These are phyloP conservation scores for Caloboletus inedulis DNA, from an alignment of 1,284 basidiomycete genomes.

Conservation along the genomic window DNA sequence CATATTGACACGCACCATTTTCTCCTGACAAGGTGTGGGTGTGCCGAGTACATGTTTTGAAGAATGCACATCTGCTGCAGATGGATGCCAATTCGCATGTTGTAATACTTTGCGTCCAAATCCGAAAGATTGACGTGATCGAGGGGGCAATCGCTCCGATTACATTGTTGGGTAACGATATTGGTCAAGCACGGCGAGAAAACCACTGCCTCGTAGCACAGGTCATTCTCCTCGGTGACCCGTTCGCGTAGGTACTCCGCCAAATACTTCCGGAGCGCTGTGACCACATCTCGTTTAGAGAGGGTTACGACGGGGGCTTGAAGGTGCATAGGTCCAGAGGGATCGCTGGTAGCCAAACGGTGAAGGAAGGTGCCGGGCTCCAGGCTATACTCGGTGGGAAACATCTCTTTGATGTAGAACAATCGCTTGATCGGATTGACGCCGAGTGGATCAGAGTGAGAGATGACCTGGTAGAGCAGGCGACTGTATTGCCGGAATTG, in stretches of 20 bases:
- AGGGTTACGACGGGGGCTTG: neutral
- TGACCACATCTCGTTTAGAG: slow-evolving; percentile 8
- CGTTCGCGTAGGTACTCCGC: slow-evolving; percentile 28
- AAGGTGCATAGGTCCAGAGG: neutral
- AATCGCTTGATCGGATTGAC: slow-evolving; percentile 31
- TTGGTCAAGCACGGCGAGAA: slow-evolving; percentile 43
- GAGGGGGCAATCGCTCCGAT: slow-evolving; percentile 35
- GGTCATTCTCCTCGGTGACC: slow-evolving; percentile 36
- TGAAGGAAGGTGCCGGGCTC: slow-evolving; percentile 29
- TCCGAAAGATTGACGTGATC: slow-evolving; percentile 34
- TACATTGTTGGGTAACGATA: slow-evolving; percentile 35
- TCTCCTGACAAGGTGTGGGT: slow-evolving; percentile 11
- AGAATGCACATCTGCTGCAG: slow-evolving; percentile 49
- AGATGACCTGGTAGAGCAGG: slow-evolving; percentile 33
- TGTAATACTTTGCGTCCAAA: slow-evolving; percentile 36
- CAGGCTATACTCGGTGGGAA: slow-evolving; percentile 31
- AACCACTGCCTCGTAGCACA: slow-evolving; percentile 31
- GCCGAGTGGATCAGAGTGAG: slow-evolving; percentile 28
- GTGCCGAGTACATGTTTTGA: slow-evolving; percentile 28
- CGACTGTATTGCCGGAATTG: slow-evolving; percentile 38
- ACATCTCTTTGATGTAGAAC: slow-evolving; percentile 37
- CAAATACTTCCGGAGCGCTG: slow-evolving; percentile 25
- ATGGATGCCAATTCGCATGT: slow-evolving; percentile 40
- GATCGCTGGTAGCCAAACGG: slow-evolving; percentile 5
- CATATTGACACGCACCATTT: slow-evolving; percentile 20